Base-by-base conservation (phyloP, 495 filamentous ascomycete genomes). In the Penicillium lagena region DNA sequence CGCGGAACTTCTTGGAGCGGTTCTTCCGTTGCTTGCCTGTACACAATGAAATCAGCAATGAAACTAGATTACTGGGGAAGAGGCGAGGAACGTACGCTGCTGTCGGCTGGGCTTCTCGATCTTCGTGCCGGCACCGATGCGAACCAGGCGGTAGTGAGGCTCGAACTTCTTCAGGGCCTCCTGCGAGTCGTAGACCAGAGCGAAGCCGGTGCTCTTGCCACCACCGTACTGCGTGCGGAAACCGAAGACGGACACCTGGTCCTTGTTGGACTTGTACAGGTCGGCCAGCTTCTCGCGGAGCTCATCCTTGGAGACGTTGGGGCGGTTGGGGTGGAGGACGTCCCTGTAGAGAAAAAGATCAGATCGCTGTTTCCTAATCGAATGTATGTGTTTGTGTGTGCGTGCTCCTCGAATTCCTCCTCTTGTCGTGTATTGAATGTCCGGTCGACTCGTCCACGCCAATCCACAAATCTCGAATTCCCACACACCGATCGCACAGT, bases 1-100 rank as follows among this genome's bases (percentile, higher is more conserved):
- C 94, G 53, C 94, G 89, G 69, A 95, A 85, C 70, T 91, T 89
- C 89, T 97, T 97, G 73, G 85, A 82, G 67, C 90, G 81, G 89
- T 99, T 99, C 86, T 97, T 99, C 79, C 94, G 86, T 82, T 97
- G 91, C 81, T 99, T 99, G 82, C 94, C 94, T 99, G 73, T 77
- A 50, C 45, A 28, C 41, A 33, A 12, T 47, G 38, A 42, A 34
- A 12, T 34, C n/a, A 34, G 32, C 32, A 34, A 3, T 34, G 32
- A 34, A 11, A 37, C 17, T 22, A 17, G 33, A 41, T 41, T 35
- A 40, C 42, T 31, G 35, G 15, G 29, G 33, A 36, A 17, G 17
- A 32, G 40, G 36, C 27, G 34, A 28, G 30, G 35, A 13, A 39
- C 94, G 63, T 93, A 98, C 93, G 90, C 72, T 99, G 94, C 76